Percentiles rank a stretch among this genome's conserved stretches.
phyloP scores from a whole-genome alignment of 1,139 yeast genomes.

The Hanseniaspora uvarum region DNA sequence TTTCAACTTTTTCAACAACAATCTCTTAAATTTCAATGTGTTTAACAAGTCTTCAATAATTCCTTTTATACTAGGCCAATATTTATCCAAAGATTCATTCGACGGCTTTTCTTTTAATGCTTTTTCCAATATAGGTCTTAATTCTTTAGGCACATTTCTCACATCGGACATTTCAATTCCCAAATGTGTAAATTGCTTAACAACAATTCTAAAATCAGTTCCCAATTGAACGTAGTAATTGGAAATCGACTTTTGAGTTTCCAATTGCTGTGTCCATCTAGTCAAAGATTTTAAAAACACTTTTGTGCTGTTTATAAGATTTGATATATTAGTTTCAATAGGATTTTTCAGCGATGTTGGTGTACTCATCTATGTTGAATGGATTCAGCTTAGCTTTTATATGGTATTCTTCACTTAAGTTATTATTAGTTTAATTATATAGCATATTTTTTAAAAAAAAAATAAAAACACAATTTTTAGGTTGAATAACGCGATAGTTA shows the following conservation, averaged over 20 bases:
- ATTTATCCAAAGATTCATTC: slow-evolving; percentile 68
- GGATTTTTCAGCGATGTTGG: slow-evolving; percentile 37
- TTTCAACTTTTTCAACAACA: slow-evolving; percentile 34
- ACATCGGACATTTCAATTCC: slow-evolving; percentile 63
- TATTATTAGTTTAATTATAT: neutral
- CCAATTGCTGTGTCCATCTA: slow-evolving; percentile 78
- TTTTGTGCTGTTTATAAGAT: slow-evolving; percentile 78
- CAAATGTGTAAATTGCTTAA: slow-evolving; percentile 58
- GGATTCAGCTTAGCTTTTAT: neutral
- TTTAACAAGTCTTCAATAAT: slow-evolving; percentile 75
- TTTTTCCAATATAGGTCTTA: slow-evolving; percentile 70
- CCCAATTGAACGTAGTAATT: slow-evolving; percentile 88
- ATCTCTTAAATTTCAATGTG: slow-evolving; percentile 71
- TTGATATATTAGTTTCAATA: slow-evolving; percentile 69
- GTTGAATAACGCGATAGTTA: neutral
- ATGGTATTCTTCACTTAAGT: neutral
- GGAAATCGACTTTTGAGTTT: slow-evolving; percentile 75
- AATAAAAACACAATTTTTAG: neutral
- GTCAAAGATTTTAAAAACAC: slow-evolving; percentile 75
- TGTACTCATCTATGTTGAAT: neutral
- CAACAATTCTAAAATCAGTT: slow-evolving; percentile 81
- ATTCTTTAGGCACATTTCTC: slow-evolving; percentile 65
- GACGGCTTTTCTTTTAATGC: slow-evolving; percentile 82
- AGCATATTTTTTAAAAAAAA: neutral
- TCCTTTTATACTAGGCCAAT: slow-evolving; percentile 75